Percentiles rank a stretch among this genome's conserved stretches.
phyloP scores from a whole-genome alignment of 2,329 filamentous ascomycete species.

The Hypoxylon sp. region DNA sequence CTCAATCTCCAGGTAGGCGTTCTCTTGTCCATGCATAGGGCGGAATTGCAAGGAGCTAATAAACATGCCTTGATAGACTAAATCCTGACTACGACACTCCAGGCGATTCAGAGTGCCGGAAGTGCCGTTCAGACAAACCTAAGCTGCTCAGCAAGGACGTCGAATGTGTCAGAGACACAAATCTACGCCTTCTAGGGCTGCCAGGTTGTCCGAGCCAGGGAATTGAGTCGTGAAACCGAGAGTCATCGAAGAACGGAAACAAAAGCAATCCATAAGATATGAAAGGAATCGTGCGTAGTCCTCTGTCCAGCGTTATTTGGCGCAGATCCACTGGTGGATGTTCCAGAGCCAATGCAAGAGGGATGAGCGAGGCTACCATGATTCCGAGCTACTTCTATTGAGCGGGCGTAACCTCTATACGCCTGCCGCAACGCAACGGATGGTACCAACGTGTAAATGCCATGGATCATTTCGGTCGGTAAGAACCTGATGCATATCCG shows the following conservation, averaged over 20 bases:
- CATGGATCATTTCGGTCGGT: slow-evolving; percentile 61
- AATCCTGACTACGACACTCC: slow-evolving; percentile 53
- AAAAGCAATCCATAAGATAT: slow-evolving; percentile 56
- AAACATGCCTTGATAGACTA: slow-evolving; percentile 41
- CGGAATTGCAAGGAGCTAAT: slow-evolving; percentile 14
- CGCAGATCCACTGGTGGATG: slow-evolving; percentile 44
- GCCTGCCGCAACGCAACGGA: slow-evolving; percentile 49
- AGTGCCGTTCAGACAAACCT: slow-evolving; percentile 59
- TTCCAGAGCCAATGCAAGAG: slow-evolving; percentile 45
- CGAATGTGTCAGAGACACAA: slow-evolving; percentile 40
- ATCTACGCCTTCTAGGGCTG: slow-evolving; percentile 44
- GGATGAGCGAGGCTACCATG: slow-evolving; percentile 45
- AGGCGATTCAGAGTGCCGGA: slow-evolving; percentile 55
- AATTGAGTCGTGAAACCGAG: slow-evolving; percentile 55
- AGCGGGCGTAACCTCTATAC: slow-evolving; percentile 44
- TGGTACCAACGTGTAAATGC: slow-evolving; percentile 45
- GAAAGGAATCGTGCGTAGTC: slow-evolving; percentile 51
- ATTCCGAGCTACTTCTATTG: slow-evolving; percentile 45
- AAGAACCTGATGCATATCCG: slow-evolving; percentile 60
- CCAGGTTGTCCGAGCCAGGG: slow-evolving; percentile 55
- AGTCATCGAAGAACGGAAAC: slow-evolving; percentile 59
- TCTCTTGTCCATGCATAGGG: slow-evolving; percentile 9
- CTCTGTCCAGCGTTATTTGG: slow-evolving; percentile 46
- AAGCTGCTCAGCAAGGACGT: slow-evolving; percentile 35
- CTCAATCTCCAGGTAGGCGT: slow-evolving; percentile 38